These are phyloP conservation scores for Salix viminalis DNA, from an alignment of 345 rosid species.

Conservation along the genomic window DNA sequence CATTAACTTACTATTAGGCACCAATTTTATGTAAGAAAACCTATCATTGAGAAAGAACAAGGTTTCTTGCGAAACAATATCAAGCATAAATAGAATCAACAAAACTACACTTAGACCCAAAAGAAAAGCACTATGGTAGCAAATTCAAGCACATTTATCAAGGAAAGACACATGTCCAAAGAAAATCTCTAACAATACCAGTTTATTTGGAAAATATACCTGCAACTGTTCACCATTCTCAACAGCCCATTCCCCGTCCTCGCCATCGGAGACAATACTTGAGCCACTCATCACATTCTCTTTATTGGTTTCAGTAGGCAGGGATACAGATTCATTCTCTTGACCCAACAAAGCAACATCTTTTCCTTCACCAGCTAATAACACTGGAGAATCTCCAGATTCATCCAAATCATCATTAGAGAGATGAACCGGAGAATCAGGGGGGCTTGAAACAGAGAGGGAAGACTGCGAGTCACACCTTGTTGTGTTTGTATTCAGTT, in stretches of 20 bases:
- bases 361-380: conserved; percentile 47
- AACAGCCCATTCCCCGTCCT: conserved; percentile 84
- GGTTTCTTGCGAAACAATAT: neutral
- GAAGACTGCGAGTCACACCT: conserved; percentile 94
- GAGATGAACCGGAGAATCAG: conserved; percentile 80
- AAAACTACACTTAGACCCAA: neutral
- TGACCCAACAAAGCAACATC: conserved; percentile 33
- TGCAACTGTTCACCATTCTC: conserved; percentile 57
- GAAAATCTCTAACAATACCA: neutral
- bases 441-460: conserved; percentile 86
- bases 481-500: conserved; percentile 41
- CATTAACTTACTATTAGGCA: neutral
- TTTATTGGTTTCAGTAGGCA: conserved; percentile 41
- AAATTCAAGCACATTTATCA: neutral
- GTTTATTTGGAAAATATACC: conserved; percentile 21
- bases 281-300: conserved; percentile 45
- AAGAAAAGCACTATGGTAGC: neutral
- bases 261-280: conserved; percentile 55
- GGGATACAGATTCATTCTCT: conserved; percentile 32
- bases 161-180: neutral
- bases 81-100: neutral
- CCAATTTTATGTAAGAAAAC: neutral
- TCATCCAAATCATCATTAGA: conserved; percentile 98
- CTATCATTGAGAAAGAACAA: neutral
- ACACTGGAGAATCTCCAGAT: conserved; percentile 51